Evolutionary conservation across 805 yeast species (phyloP).

Genomic region (Teunomyces aglyptinius): DNA sequence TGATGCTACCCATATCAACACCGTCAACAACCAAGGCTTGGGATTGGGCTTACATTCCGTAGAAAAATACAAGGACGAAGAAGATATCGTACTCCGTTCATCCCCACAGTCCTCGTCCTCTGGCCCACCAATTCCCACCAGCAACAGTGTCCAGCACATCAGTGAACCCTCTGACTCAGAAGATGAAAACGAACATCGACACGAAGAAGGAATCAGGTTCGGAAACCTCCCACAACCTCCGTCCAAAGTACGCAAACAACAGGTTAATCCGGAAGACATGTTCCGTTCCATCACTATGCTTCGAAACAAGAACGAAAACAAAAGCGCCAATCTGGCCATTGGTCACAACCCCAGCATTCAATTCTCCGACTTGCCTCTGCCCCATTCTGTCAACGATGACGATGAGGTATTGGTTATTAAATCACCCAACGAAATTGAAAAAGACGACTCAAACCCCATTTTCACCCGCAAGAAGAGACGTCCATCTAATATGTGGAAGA

Average conservation of each 20-base stretch:
- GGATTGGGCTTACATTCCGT: constrained; percentile 27
- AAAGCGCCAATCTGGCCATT: constrained; percentile 22
- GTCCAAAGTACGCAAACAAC: constrained; percentile 33
- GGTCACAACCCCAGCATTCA: constrained; percentile 7
- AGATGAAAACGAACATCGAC: neutral
- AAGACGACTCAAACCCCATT: constrained; percentile 31
- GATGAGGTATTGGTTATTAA: constrained; percentile 78
- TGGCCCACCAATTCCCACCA: constrained; percentile 2
- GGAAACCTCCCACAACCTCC: constrained; percentile 59
- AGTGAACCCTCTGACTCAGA: constrained; percentile 43
- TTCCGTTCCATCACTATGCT: constrained; percentile 79
- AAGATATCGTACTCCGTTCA: constrained; percentile 7
- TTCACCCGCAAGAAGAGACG: constrained; percentile 26
- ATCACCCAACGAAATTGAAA: constrained; percentile 73
- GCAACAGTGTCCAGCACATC: constrained; percentile 25
- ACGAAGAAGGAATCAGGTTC: constrained; percentile 48
- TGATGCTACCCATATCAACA: constrained; percentile 26
- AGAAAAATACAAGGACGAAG: constrained; percentile 1
- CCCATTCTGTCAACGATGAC: constrained; percentile 41
- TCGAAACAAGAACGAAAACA: constrained; percentile 42
- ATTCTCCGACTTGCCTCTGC: constrained; percentile 7
- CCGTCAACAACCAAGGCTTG: constrained; percentile 29
- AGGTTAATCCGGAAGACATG: constrained; percentile 77
- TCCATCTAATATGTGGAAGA: constrained; percentile 16
- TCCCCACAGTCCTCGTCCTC: constrained; percentile 16